Conservation (phyloP, 768 basidiomycete genomes). For the Lactifluus hygrophoroides region DNA sequence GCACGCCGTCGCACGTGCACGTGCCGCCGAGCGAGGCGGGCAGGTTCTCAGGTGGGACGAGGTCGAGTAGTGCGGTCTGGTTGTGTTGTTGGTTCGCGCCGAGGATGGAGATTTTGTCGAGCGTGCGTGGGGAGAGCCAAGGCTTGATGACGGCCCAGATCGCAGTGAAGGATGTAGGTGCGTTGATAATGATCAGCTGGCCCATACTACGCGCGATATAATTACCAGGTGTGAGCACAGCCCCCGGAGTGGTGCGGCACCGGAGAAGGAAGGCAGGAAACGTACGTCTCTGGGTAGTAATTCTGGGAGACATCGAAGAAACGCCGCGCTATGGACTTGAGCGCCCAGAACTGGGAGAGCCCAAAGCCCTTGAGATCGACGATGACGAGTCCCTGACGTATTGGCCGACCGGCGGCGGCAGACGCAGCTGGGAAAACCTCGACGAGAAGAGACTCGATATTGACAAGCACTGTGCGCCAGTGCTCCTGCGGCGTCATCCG, state of each 20-base stretch:
- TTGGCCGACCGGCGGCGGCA: slow-evolving; percentile 41
- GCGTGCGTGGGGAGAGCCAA: slow-evolving; percentile 69
- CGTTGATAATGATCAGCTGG: slow-evolving; percentile 61
- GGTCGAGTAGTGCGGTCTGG: slow-evolving; percentile 45
- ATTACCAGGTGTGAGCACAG: neutral
- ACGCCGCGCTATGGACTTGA: slow-evolving; percentile 51
- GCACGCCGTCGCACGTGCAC: slow-evolving; percentile 46
- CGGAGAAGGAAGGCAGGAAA: neutral
- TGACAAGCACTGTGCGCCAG: slow-evolving; percentile 54
- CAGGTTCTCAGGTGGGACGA: slow-evolving; percentile 56
- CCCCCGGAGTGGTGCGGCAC: neutral
- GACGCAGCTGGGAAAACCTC: slow-evolving; percentile 62
- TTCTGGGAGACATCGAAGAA: slow-evolving; percentile 73
- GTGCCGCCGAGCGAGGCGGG: slow-evolving; percentile 54
- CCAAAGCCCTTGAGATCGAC: slow-evolving; percentile 66
- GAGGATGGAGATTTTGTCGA: slow-evolving; percentile 56
- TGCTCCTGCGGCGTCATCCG: slow-evolving; percentile 44
- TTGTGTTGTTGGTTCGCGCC: slow-evolving; percentile 47
- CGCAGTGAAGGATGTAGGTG: slow-evolving; percentile 60
- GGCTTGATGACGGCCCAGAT: slow-evolving; percentile 65
- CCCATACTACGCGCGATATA: slow-evolving; percentile 46
- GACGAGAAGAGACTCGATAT: slow-evolving; percentile 52
- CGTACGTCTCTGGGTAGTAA: slow-evolving; percentile 70
- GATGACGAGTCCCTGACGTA: slow-evolving; percentile 52
- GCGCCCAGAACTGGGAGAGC: slow-evolving; percentile 65